A percentile compares a stretch with the other conserved stretches of the same genome.
These are phyloP conservation scores for Bruguiera gymnorhiza DNA, from an alignment of 345 rosid genomes.

Conservation along the genomic window DNA sequence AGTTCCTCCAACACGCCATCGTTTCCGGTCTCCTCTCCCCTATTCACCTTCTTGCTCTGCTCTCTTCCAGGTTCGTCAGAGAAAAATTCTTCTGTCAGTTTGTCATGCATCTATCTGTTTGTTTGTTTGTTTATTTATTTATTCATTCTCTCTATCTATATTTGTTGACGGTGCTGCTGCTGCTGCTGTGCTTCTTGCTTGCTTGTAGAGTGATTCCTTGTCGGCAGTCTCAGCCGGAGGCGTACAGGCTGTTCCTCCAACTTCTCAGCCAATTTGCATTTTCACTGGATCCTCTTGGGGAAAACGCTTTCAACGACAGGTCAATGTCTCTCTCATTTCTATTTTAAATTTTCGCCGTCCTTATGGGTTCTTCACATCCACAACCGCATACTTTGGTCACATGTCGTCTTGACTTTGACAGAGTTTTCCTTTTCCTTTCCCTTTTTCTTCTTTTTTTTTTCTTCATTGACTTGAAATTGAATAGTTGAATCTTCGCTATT, in stretches of 20 bases:
- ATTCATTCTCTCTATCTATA: neutral
- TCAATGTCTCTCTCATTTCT: constrained; percentile 10
- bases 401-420: no score
- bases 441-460: no score
- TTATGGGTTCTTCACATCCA: no score
- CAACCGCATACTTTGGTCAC: no score
- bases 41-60: constrained; percentile 52
- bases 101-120: neutral
- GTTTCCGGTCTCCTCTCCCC: constrained; percentile 43
- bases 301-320: constrained; percentile 34
- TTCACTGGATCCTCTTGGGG: constrained; percentile 19
- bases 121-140: neutral
- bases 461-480: no score
- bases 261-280: constrained; percentile 43
- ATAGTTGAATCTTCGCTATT: no score
- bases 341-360: no score
- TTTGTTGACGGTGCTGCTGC: neutral
- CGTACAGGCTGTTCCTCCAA: constrained; percentile 51
- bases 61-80: constrained; percentile 33
- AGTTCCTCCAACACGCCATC: constrained; percentile 44
- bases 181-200: neutral
- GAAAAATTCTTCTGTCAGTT: no score
- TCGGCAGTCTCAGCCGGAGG: constrained; percentile 52
- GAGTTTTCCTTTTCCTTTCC: no score
- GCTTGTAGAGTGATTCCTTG: constrained; percentile 39